Base-by-base conservation (phyloP, 2,329 filamentous ascomycete genomes). In the Fusarium agapanthi region DNA sequence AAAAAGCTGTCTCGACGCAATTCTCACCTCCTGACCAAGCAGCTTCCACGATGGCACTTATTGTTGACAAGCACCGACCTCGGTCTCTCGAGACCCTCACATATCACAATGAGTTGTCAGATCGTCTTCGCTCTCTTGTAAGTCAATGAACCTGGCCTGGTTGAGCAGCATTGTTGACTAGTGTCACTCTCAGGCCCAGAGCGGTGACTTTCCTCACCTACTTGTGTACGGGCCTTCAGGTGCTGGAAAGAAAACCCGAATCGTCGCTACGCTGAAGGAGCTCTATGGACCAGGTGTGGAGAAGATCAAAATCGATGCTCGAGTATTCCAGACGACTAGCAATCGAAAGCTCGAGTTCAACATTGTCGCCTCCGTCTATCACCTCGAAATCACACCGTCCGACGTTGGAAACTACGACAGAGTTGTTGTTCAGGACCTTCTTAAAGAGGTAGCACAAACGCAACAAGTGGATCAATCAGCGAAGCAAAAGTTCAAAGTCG, bases 281-380 rank as follows among this genome's bases (percentile, higher is more conserved):
- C 88, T 99, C 13, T 99, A 96, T 82, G 96, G 96, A 0, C 92
- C 95, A 0, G 95, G 96, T 47, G 96, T 97, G n/a, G 97, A 99
- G 80, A 98, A 98, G 88, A 99, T 99, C 88, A 98, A 98, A 86
- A 98, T 99, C 83, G 96, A 99, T 80, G 94, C 95, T 18, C 93
- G 96, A 73, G 93, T 98, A 66, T 99, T 99, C 85, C 95, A 97
- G 83, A 98, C 96, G 3, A 95, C 91, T 28, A 93, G 92, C 79
- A 98, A 97, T 83, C 94, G 96, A 80, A 99, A 99, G 84, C 92
- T 99, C 77, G 96, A 99, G 84, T 99, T 99, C 89, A 99, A 98
- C 85, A 97, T 99, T 73, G 96, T 99, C 61, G 91, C 95, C 48
- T 98, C 95, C 1, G 91, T 98, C 72, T 99, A 99, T 84, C 96